Conservation (phyloP, 2,329 filamentous ascomycete species). For the Fusarium irregulare region DNA sequence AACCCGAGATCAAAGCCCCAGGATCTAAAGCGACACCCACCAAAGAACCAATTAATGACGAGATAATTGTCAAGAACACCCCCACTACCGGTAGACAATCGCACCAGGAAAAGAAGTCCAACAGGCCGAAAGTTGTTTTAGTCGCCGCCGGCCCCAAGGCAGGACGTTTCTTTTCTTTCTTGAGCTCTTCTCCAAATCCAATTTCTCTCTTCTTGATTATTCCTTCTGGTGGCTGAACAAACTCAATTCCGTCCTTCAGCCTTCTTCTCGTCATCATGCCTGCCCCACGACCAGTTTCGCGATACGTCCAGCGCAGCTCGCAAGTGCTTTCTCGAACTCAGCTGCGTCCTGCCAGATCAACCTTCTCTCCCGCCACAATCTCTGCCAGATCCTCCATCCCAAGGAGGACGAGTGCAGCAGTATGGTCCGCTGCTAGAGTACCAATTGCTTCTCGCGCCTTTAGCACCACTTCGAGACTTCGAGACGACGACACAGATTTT, state of each 20-base stretch:
- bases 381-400: constrained; percentile 27
- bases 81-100: constrained; percentile 18
- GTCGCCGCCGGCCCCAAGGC: constrained; percentile 30
- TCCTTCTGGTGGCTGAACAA: constrained; percentile 44
- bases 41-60: constrained; percentile 37
- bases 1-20: constrained; percentile 7
- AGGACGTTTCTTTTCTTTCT: constrained; percentile 1
- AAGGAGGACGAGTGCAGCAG: constrained; percentile 25
- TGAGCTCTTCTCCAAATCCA: constrained; percentile 9
- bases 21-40: constrained; percentile 11
- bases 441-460: constrained; percentile 50
- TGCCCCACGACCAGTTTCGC: constrained; percentile 53
- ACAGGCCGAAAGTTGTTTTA: constrained; percentile 35
- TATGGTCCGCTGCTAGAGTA: constrained; percentile 34
- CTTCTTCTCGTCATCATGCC: constrained; percentile 47
- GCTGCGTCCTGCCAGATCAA: constrained; percentile 43
- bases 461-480: constrained; percentile 49
- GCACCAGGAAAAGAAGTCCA: constrained; percentile 18
- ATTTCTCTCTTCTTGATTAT: neutral
- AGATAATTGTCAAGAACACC: constrained; percentile 43
- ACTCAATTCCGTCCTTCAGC: constrained; percentile 9
- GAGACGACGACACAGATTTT: constrained; percentile 64
- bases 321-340: constrained; percentile 48
- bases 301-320: constrained; percentile 55
- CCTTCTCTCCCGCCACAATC: constrained; percentile 40